Evolutionary conservation across 23 red algal genomes (phyloP), one percentile per base, ranked within the genome.

Genomic region (Gracilaria caudata): DNA sequence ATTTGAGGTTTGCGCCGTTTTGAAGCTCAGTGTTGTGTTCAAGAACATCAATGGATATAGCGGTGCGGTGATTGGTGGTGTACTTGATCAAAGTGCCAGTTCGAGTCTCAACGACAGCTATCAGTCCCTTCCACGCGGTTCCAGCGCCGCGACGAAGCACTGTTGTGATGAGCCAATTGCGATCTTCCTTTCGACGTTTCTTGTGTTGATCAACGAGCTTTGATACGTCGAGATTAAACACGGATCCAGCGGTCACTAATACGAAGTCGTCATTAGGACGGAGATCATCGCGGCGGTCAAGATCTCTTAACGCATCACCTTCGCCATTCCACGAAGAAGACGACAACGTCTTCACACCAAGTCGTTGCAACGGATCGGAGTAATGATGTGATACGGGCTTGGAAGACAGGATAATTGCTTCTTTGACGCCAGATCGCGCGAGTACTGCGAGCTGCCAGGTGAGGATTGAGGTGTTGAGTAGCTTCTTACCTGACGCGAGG

Each of bases 181-280:
- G 79, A 81, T 90, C 90, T 32, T 45, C 33, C 0, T 88, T 73
- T n/a, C 77, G 80, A 25, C 89, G 80, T 7, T 30, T 43, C 37
- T 91, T 90, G 47, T 97, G 94, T 16, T 58, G 51, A 46, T 63
- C 68, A 19, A 89, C 88, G 25, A 97, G 53, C 26, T 45, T 51
- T 7, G 63, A 60, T 14, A 88, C 73, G 71, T 97, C 81, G 10
- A 87, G 19, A 29, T 83, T 92, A 40, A 86, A 97, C 13, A 97
- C 81, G 3, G 88, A 75, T 66, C 85, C 85, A 37, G 71, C 64
- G 21, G 46, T 44, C 19, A 97, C 78, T 10, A 97, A 47, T 26
- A 97, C 60, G 68, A 97, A 97, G 60, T 97, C 94, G 61, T 87
- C 73, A 23, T 51, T 68, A 6, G 94, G 94, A 64, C 94, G 78